phyloP scores from a whole-genome alignment of 1,284 basidiomycete genomes.

The Amylostereum chailletii region DNA sequence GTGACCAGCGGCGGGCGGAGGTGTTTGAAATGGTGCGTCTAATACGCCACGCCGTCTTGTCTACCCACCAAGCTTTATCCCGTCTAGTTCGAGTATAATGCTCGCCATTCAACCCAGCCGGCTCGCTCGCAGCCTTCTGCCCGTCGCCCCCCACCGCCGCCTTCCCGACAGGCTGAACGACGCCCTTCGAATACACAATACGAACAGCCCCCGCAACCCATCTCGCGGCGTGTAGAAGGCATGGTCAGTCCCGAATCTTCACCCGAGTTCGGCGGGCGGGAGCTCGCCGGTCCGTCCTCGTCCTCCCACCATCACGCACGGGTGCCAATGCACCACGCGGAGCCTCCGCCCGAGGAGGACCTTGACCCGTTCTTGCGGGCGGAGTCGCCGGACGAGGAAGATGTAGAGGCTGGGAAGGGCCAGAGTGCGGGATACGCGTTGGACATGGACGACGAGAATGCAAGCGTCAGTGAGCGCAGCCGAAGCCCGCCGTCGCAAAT shows the following conservation, averaged over 20 bases:
- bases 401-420: constrained; percentile 3
- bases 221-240: constrained; percentile 14
- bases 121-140: constrained; percentile 20
- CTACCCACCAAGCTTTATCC: not conserved
- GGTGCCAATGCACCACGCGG: constrained; percentile 11
- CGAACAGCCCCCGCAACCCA: constrained; percentile 12
- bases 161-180: constrained; percentile 10
- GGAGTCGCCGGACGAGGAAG: constrained; percentile 6
- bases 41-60: not conserved
- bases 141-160: constrained; percentile 6
- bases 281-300: constrained; percentile 10
- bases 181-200: not conserved
- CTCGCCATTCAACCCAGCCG: constrained; percentile 24
- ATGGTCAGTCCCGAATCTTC: constrained; percentile 12
- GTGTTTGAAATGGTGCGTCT: constrained; percentile 62
- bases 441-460: not conserved
- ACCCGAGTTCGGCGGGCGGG: constrained; percentile 9
- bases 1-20: constrained; percentile 53
- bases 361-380: constrained; percentile 19
- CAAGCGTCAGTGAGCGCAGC: constrained; percentile 9
- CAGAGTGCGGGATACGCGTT: not conserved
- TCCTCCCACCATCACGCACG: constrained; percentile 7
- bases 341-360: constrained; percentile 16
- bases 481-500: no score
- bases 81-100: constrained; percentile 34